Conservation (phyloP, 352 stramenopile genomes). For the Peronospora destructor region DNA sequence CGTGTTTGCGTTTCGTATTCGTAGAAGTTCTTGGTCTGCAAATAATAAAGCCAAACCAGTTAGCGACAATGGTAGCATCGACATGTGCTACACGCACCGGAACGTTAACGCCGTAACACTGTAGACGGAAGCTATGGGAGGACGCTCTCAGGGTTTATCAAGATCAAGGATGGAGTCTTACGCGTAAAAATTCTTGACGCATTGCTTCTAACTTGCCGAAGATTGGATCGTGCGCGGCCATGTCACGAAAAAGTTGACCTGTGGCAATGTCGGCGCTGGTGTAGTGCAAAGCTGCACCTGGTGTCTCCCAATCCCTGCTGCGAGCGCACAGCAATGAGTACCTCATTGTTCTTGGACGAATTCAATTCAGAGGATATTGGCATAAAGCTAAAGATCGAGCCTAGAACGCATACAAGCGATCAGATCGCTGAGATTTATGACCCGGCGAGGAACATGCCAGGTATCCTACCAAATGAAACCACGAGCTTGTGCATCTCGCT, state of each 20-base stretch:
- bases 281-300: conserved; percentile 36
- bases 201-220: conserved; percentile 57
- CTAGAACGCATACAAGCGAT: conserved; percentile 17
- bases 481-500: conserved; percentile 65
- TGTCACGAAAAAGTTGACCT: conserved; percentile 61
- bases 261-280: conserved; percentile 62
- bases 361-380: conserved; percentile 49
- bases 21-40: conserved; percentile 66
- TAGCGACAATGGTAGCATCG: neutral
- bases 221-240: conserved; percentile 50
- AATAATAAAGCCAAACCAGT: neutral
- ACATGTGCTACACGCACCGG: conserved; percentile 28
- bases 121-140: conserved; percentile 69
- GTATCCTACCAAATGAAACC: conserved; percentile 50
- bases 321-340: conserved; percentile 44
- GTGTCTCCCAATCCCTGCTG: conserved; percentile 20
- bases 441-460: neutral
- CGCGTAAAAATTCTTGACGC: conserved; percentile 56
- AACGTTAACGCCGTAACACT: conserved; percentile 73
- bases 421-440: neutral
- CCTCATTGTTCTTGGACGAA: conserved; percentile 46
- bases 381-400: conserved; percentile 66
- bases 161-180: conserved; percentile 59
- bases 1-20: conserved; percentile 50
- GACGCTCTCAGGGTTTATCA: conserved; percentile 52